These are phyloP conservation scores for Cladosporium austrohemisphaericum DNA, from an alignment of 2,329 filamentous ascomycete species.

Conservation along the genomic window DNA sequence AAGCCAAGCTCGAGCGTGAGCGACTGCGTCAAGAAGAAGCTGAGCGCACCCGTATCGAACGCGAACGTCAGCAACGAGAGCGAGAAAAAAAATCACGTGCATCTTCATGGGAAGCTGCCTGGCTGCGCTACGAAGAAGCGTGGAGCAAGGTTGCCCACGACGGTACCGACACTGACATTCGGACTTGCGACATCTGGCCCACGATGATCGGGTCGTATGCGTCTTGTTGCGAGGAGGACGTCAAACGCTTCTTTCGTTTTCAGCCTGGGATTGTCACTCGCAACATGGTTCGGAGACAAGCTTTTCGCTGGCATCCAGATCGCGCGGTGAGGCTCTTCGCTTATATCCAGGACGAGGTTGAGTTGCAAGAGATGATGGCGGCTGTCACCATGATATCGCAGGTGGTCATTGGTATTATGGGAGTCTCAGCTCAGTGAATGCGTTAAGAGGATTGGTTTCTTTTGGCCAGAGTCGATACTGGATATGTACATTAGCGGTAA, in stretches of 20 bases:
- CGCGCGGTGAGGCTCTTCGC: not conserved
- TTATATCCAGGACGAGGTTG: not conserved
- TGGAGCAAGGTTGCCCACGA: not conserved
- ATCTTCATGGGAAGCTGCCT: not conserved
- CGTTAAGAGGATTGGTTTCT: too few species aligned
- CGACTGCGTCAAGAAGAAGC: not conserved
- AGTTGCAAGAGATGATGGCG: not conserved
- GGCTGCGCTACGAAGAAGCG: not conserved
- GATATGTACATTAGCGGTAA: too few species aligned
- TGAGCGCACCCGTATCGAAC: not conserved
- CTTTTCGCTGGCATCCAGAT: slow-evolving; percentile 9
- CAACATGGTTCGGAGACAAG: not conserved
- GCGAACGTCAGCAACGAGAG: not conserved
- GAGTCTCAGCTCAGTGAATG: not conserved
- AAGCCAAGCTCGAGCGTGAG: too few species aligned
- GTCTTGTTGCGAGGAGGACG: slow-evolving; percentile 1
- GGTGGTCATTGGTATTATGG: slow-evolving; percentile 6
- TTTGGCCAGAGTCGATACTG: too few species aligned
- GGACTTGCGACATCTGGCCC: not conserved
- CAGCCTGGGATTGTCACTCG: not conserved
- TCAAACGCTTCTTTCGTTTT: not conserved
- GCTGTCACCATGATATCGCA: slow-evolving; percentile 8
- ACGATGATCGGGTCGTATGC: not conserved
- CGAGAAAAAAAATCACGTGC: not conserved
- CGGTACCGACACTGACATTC: not conserved